Base-by-base conservation (phyloP, 257 asterid genomes). In the Lycium ferocissimum region DNA sequence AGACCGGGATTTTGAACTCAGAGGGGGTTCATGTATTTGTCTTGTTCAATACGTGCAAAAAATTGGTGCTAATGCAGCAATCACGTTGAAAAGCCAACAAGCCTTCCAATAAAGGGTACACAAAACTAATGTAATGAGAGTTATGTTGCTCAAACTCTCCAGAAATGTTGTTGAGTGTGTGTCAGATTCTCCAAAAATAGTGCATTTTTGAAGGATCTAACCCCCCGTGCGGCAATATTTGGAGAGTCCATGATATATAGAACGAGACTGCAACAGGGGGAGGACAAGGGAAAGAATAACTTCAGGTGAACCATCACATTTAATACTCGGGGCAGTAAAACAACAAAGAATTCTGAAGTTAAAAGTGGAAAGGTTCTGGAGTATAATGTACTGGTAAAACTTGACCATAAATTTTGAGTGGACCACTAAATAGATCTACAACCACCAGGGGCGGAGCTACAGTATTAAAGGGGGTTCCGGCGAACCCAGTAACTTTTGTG, bases 331-430 rank as follows among this genome's bases (percentile, higher is more conserved):
- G n/a, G 59, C n/a, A 13, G 12, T 12, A 54, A 54, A 54, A 54
- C n/a, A 54, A 2, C 59, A 54, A 3, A 54, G 59, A 54, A 17
- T 54, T 13, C 17, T 13, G 17, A 54, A 14, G 5, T 12, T 54
- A 3, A 54, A 54, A 5, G 63, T 22, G 9, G 7, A 17, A 6
- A 17, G 8, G 20, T 15, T 58, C 5, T 14, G 59, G 18, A 54
- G 58, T 54, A 51, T 11, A 13, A 54, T 54, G 18, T 54, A 71
- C 7, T 40, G 79, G 56, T 54, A 18, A 6, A 70, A 18, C 10
- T 43, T n/a, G 80, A 72, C 26, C 80, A 10, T 45, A 72, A 18
- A 45, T 72, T 9, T 45, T 72, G 80, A 45, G 80, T 38, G 79
- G 35, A 40, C 18, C 18, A 56, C 54, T 71, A 71, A 70, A 71